Percentiles rank a stretch among this genome's conserved stretches.
Evolutionary conservation across 495 filamentous ascomycete species (phyloP).

Genomic region (Aspergillus saccharolyticus): DNA sequence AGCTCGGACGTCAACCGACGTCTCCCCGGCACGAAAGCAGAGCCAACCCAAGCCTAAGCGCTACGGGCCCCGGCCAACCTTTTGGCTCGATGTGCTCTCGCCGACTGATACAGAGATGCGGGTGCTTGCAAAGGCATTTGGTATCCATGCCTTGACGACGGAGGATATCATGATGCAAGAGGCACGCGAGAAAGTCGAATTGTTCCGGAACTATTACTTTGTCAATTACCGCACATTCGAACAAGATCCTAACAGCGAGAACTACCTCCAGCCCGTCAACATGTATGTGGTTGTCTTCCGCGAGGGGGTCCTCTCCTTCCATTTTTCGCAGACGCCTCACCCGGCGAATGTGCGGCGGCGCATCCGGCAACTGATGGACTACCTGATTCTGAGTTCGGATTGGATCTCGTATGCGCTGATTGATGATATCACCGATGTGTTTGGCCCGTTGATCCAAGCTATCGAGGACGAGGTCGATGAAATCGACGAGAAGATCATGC

Average conservation of each 20-base stretch:
- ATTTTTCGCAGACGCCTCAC: slow-evolving; percentile 89
- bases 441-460: slow-evolving; percentile 80
- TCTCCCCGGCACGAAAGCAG: slow-evolving; percentile 21
- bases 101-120: slow-evolving; percentile 93
- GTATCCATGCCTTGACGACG: slow-evolving; percentile 87
- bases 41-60: slow-evolving; percentile 48
- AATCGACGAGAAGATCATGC: slow-evolving; percentile 77
- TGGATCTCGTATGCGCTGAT: slow-evolving; percentile 99
- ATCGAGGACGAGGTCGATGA: slow-evolving; percentile 88
- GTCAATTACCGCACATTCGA: slow-evolving; percentile 97
- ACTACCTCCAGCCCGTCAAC: slow-evolving; percentile 92
- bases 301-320: slow-evolving; percentile 91
- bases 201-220: slow-evolving; percentile 96
- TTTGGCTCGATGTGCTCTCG: slow-evolving; percentile 89
- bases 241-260: slow-evolving; percentile 79
- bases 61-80: slow-evolving; percentile 86
- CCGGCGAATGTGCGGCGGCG: slow-evolving; percentile 90
- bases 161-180: slow-evolving; percentile 98
- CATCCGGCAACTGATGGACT: slow-evolving; percentile 90
- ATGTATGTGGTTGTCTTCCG: slow-evolving; percentile 97
- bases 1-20: slow-evolving; percentile 20
- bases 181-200: slow-evolving; percentile 93
- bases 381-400: slow-evolving; percentile 85
- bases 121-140: slow-evolving; percentile 84
- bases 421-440: slow-evolving; percentile 96